Percentiles rank a stretch among this genome's conserved stretches.
Evolutionary conservation across 345 rosid genomes (phyloP).

Genomic region (Ceriops tagal): DNA sequence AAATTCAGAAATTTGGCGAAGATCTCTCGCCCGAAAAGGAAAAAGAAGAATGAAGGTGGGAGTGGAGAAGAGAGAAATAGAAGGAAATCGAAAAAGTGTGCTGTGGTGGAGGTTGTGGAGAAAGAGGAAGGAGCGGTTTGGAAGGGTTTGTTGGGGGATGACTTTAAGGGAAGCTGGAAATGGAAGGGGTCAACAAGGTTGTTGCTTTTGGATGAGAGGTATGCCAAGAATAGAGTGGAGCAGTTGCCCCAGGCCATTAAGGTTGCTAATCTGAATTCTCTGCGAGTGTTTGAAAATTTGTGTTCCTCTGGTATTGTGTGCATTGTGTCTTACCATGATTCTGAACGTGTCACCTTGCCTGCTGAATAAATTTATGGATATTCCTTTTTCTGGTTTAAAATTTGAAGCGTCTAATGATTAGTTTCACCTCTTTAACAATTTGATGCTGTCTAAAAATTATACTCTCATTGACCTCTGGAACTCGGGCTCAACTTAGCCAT

Average conservation of each 20-base stretch:
- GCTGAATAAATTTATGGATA: background rate
- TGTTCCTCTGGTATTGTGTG: background rate
- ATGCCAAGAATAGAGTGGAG: constrained; percentile 42
- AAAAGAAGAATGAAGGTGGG: constrained; percentile 38
- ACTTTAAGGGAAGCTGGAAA: constrained; percentile 47
- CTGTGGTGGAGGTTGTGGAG: constrained; percentile 60
- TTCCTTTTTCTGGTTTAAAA: no score
- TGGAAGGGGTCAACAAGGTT: constrained; percentile 88
- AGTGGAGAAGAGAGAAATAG: constrained; percentile 20
- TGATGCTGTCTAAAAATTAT: background rate
- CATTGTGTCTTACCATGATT: constrained; percentile 1
- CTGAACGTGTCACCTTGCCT: background rate
- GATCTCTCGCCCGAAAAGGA: constrained; percentile 64
- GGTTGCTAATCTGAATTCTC: constrained; percentile 40
- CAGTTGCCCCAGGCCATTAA: constrained; percentile 83
- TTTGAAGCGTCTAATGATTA: no score
- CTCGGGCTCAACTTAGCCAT: background rate
- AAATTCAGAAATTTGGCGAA: constrained; percentile 77
- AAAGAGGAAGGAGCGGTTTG: constrained; percentile 45
- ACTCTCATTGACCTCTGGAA: background rate
- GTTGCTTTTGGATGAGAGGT: constrained; percentile 81
- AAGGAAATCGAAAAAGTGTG: constrained; percentile 34
- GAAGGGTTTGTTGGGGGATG: constrained; percentile 69
- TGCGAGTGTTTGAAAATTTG: constrained; percentile 15
- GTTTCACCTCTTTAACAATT: background rate